These are phyloP conservation scores for Clonostachys sp. DNA, from an alignment of 2,329 filamentous ascomycete species.

Conservation along the genomic window DNA sequence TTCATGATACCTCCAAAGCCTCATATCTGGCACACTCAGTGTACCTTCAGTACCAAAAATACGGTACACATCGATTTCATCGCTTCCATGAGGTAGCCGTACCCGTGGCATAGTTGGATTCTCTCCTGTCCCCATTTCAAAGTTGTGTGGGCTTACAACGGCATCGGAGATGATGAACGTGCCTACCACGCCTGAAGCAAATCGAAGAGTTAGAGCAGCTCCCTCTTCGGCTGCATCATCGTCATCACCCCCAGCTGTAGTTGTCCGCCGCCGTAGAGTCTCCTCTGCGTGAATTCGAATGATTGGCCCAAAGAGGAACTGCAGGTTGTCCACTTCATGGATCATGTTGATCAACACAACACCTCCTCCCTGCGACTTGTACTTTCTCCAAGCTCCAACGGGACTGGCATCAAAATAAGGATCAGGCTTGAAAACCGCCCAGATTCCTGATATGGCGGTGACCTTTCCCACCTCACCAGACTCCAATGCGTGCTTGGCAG, in stretches of 20 bases:
- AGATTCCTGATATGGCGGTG: conserved; percentile 50
- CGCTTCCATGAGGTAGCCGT: neutral
- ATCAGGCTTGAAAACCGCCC: conserved; percentile 45
- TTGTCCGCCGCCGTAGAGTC: conserved; percentile 9
- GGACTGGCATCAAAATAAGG: conserved; percentile 34
- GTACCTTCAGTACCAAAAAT: conserved; percentile 46
- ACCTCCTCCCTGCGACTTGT: conserved; percentile 27
- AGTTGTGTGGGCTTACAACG: conserved; percentile 44
- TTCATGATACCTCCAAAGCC: conserved; percentile 36
- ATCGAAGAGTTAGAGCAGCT: conserved; percentile 45
- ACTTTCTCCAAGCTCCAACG: conserved; percentile 37
- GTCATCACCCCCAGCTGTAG: neutral
- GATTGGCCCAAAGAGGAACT: conserved; percentile 51
- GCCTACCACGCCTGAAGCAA: conserved; percentile 48
- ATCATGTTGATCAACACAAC: conserved; percentile 53
- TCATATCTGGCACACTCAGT: conserved; percentile 52
- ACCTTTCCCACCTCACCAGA: conserved; percentile 34
- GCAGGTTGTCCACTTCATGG: conserved; percentile 56
- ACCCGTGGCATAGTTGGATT: conserved; percentile 43
- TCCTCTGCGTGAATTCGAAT: conserved; percentile 43
- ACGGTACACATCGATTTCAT: conserved; percentile 39
- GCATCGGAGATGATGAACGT: conserved; percentile 52
- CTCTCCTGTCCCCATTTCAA: conserved; percentile 54
- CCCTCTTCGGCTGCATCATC: conserved; percentile 47
- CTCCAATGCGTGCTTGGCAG: conserved; percentile 38